Conservation (phyloP, 192 early-diverging fungal genomes). For the Coemansia sp. region DNA sequence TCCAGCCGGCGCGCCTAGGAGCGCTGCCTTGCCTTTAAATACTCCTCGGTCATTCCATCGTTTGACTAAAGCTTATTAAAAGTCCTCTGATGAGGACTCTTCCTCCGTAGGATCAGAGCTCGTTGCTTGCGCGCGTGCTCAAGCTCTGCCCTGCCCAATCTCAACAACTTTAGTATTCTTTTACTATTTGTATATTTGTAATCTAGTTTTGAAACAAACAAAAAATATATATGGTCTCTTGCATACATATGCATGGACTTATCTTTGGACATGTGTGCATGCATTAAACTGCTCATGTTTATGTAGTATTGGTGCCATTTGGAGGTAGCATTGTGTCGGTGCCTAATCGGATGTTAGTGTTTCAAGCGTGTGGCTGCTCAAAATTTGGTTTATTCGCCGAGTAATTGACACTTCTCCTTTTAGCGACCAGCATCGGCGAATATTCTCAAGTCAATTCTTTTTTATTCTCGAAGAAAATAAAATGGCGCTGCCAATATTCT, state of each 20-base stretch:
- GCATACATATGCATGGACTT: constrained; percentile 3
- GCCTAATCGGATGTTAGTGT: neutral
- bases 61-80: too few species aligned
- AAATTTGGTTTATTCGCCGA: neutral
- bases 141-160: too few species aligned
- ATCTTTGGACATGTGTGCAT: neutral
- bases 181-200: neutral
- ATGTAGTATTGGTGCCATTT: neutral
- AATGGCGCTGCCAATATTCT: constrained; percentile 10
- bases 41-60: too few species aligned
- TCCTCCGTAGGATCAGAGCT: too few species aligned
- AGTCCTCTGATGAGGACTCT: too few species aligned
- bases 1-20: too few species aligned
- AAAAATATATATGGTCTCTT: neutral
- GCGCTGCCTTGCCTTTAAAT: neutral
- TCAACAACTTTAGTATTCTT: too few species aligned
- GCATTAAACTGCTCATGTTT: neutral
- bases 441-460: neutral
- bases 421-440: neutral
- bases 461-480: neutral
- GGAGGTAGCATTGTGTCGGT: neutral
- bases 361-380: neutral
- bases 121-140: too few species aligned
- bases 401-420: neutral
- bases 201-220: neutral